Percentiles rank a stretch among this genome's conserved stretches.
Evolutionary conservation across 305 asterid species (phyloP).

Genomic region (Lippia alba): DNA sequence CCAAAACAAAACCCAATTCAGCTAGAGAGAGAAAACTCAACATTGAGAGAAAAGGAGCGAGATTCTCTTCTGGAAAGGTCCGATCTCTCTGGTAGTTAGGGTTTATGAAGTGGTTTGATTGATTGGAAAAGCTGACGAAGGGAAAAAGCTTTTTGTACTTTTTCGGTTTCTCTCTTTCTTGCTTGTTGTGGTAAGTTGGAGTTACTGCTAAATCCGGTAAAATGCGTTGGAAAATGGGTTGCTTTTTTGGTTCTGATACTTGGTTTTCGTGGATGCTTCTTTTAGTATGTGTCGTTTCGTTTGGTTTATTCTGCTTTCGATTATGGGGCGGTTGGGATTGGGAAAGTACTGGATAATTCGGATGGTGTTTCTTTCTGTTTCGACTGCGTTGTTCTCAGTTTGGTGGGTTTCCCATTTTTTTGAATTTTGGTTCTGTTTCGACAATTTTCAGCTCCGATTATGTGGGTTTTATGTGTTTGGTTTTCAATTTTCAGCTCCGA

Average conservation of each 20-base stretch:
- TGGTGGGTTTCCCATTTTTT: constrained; percentile 25
- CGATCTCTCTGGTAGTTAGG: constrained; percentile 43
- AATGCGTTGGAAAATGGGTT: constrained; percentile 29
- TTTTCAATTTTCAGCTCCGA: background rate
- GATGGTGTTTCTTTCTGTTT: constrained; percentile 5
- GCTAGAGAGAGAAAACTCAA: constrained; percentile 24
- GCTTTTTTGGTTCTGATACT: constrained; percentile 1
- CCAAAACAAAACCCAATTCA: constrained; percentile 15
- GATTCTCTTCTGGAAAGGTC: constrained; percentile 41
- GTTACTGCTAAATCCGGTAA: constrained; percentile 45
- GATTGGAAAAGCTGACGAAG: constrained; percentile 38
- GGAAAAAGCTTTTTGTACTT: constrained; percentile 26
- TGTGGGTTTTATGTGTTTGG: background rate
- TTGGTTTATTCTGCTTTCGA: background rate
- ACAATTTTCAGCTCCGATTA: constrained; percentile 8
- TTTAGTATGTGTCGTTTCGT: background rate
- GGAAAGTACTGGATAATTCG: constrained; percentile 16
- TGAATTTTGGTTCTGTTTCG: background rate
- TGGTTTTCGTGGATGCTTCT: background rate
- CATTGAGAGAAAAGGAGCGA: background rate
- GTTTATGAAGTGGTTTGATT: constrained; percentile 34
- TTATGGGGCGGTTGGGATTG: constrained; percentile 8
- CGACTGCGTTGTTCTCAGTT: background rate
- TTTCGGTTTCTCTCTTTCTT: background rate
- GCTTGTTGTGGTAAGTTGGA: constrained; percentile 21